A percentile compares a stretch with the other conserved stretches of the same genome.
Conservation (phyloP, 1,139 yeast genomes). For the Scheffersomyces parashehatae region DNA sequence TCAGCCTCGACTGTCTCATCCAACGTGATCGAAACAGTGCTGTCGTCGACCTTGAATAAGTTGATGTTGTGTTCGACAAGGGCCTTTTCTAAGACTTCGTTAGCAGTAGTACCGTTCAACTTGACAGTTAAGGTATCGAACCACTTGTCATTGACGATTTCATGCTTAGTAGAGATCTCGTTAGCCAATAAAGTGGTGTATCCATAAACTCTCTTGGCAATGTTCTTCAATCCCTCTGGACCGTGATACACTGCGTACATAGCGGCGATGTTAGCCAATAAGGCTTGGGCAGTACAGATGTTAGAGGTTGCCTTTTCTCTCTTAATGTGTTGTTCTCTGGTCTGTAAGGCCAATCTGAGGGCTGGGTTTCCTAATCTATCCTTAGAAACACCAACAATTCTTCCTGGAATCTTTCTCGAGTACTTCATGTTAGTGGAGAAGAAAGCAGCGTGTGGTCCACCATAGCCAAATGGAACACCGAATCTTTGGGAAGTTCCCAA, state of each 20-base stretch:
- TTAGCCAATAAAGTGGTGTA: constrained; percentile 72
- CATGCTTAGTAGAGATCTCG: constrained; percentile 49
- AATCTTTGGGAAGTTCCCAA: constrained; percentile 93
- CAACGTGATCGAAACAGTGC: constrained; percentile 68
- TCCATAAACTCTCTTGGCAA: constrained; percentile 78
- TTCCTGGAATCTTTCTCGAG: constrained; percentile 93
- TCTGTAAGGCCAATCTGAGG: constrained; percentile 88
- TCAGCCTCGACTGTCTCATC: constrained; percentile 79
- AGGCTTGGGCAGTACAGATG: constrained; percentile 96
- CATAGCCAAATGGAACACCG: constrained; percentile 97
- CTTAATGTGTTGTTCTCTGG: constrained; percentile 96
- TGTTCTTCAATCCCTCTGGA: constrained; percentile 79
- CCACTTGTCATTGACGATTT: constrained; percentile 61
- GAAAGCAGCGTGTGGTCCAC: constrained; percentile 99
- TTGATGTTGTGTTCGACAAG: constrained; percentile 66
- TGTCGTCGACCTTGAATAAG: constrained; percentile 64
- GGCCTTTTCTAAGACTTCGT: constrained; percentile 58
- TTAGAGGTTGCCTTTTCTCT: constrained; percentile 97
- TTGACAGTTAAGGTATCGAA: constrained; percentile 85
- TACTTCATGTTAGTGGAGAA: constrained; percentile 79
- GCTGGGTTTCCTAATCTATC: constrained; percentile 91
- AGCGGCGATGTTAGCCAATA: constrained; percentile 92
- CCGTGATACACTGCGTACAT: constrained; percentile 98
- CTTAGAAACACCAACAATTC: constrained; percentile 90
- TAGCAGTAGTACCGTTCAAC: constrained; percentile 52